Evolutionary conservation across 2,329 filamentous ascomycete species (phyloP).

Genomic region (Mariannaea elegans): DNA sequence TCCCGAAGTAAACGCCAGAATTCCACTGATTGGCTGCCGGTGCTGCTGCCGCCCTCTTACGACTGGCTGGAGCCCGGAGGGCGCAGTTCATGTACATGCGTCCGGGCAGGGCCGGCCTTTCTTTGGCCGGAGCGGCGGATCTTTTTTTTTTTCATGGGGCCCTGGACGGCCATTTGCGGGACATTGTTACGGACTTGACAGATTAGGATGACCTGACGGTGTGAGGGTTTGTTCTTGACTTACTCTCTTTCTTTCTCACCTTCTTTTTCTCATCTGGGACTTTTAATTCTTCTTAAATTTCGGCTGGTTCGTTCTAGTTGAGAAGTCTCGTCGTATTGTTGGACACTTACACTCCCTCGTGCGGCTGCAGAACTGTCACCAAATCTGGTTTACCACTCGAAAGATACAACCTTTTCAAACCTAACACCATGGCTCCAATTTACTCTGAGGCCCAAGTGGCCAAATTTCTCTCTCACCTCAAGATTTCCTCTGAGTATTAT

Average conservation of each 20-base stretch:
- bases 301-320: background rate
- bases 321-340: background rate
- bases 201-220: slow-evolving; percentile 27
- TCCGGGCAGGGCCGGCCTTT: slow-evolving; percentile 5
- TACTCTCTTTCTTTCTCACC: slow-evolving; percentile 13
- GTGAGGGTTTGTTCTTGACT: slow-evolving; percentile 16
- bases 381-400: background rate
- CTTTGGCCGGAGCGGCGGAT: slow-evolving; percentile 11
- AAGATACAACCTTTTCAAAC: background rate
- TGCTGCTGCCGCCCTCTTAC: slow-evolving; percentile 5
- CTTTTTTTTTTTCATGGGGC: background rate
- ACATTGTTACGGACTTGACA: slow-evolving; percentile 10
- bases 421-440: slow-evolving; percentile 37
- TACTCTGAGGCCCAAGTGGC: slow-evolving; percentile 42
- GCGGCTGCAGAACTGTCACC: background rate
- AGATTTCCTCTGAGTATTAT: slow-evolving; percentile 41
- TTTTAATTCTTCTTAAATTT: slow-evolving; percentile 1
- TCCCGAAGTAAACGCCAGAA: slow-evolving; percentile 42
- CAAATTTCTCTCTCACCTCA: slow-evolving; percentile 40
- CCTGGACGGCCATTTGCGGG: slow-evolving; percentile 15
- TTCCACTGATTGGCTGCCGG: slow-evolving; percentile 32
- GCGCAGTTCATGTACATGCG: slow-evolving; percentile 25
- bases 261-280: slow-evolving; percentile 11
- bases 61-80: slow-evolving; percentile 13
- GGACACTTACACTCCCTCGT: slow-evolving; percentile 1